Percentiles rank a stretch among this genome's conserved stretches.
Conservation (phyloP, 2,329 filamentous ascomycete species). For the Cercospora sojina region DNA sequence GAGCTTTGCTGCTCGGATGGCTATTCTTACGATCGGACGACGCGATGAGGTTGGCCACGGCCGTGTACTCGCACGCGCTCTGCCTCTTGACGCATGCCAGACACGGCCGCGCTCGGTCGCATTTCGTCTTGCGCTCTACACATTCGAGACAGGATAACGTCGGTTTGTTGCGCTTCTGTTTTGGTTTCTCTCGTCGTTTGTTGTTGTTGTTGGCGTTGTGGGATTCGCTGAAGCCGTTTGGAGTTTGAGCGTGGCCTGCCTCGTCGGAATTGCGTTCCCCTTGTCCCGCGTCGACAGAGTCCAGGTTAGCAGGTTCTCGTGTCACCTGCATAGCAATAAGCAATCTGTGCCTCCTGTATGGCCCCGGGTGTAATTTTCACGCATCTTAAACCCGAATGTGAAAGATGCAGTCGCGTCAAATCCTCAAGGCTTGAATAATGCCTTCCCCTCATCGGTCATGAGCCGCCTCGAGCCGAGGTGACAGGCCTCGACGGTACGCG, state of each 20-base stretch:
- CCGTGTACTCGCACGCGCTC: conserved; percentile 71
- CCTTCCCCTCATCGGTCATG: conserved; percentile 3
- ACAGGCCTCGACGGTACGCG: not conserved
- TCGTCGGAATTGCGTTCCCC: not conserved
- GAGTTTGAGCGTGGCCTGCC: conserved; percentile 71
- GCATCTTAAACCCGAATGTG: conserved; percentile 6
- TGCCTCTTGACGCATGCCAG: conserved; percentile 69
- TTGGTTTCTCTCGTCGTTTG: conserved; percentile 39
- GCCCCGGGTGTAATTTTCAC: conserved; percentile 4
- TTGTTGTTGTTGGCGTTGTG: not conserved
- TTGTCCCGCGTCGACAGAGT: not conserved
- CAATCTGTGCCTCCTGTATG: conserved; percentile 4
- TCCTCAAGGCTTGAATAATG: not conserved
- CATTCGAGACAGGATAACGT: conserved; percentile 77
- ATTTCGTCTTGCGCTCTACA: conserved; percentile 82
- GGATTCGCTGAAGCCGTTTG: conserved; percentile 60
- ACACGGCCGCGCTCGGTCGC: conserved; percentile 67
- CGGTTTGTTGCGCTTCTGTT: conserved; percentile 82
- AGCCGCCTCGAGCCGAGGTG: conserved; percentile 7
- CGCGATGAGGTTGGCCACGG: conserved; percentile 69
- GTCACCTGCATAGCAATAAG: conserved; percentile 8
- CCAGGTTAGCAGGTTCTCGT: not conserved
- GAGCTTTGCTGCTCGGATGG: conserved; percentile 28
- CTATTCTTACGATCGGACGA: conserved; percentile 48
- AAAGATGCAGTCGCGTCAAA: not conserved